phyloP scores from a whole-genome alignment of 2,329 filamentous ascomycete genomes.

The Hypomyces rosellus region DNA sequence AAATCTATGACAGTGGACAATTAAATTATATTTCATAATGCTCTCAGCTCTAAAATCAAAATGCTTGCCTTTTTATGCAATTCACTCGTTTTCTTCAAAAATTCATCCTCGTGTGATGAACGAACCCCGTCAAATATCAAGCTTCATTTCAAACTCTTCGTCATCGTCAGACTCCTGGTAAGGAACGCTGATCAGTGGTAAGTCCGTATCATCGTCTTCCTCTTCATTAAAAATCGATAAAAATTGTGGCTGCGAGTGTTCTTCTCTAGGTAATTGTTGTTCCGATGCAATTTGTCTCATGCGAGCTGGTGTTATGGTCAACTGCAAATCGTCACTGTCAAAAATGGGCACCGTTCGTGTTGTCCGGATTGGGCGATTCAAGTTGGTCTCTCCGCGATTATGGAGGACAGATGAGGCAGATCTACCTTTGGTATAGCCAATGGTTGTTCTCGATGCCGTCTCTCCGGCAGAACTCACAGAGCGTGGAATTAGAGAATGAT shows the following conservation, averaged over 20 bases:
- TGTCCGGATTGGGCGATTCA: not conserved
- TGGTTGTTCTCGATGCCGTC: slow-evolving; percentile 68
- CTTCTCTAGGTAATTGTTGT: slow-evolving; percentile 11
- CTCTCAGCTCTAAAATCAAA: too few species aligned
- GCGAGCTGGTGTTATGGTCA: slow-evolving; percentile 43
- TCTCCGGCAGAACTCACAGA: slow-evolving; percentile 45
- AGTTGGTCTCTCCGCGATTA: slow-evolving; percentile 13
- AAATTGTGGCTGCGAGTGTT: slow-evolving; percentile 42
- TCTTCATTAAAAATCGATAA: slow-evolving; percentile 53
- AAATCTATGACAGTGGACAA: too few species aligned
- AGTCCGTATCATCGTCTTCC: slow-evolving; percentile 32
- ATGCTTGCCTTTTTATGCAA: too few species aligned
- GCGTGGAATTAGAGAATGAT: slow-evolving; percentile 31
- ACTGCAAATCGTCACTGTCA: slow-evolving; percentile 19
- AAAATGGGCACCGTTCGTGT: not conserved
- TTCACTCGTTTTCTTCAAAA: too few species aligned
- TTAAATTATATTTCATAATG: too few species aligned
- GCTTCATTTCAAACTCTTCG: slow-evolving; percentile 48
- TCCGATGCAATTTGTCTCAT: slow-evolving; percentile 20
- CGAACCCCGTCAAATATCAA: slow-evolving; percentile 1
- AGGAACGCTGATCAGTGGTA: slow-evolving; percentile 22
- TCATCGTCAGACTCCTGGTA: slow-evolving; percentile 36
- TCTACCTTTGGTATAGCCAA: slow-evolving; percentile 79
- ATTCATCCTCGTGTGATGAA: too few species aligned
- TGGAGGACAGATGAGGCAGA: slow-evolving; percentile 43